Base-by-base conservation (phyloP, 768 basidiomycete genomes). In the Lentinula edodes region DNA sequence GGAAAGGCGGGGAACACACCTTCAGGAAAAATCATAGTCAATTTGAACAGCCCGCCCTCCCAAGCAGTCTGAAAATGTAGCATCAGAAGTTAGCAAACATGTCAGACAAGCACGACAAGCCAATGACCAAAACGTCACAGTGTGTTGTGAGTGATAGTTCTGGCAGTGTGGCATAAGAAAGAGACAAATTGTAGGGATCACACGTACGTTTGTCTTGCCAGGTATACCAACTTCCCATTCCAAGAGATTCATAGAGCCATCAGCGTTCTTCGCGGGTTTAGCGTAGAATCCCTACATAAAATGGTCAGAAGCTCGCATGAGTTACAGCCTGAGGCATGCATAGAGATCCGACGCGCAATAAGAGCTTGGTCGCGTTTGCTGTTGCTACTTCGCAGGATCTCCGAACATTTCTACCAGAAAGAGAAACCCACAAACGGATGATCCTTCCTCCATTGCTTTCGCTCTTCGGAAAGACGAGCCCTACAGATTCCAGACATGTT, bases 151-250 rank as follows among this genome's bases (percentile, higher is more conserved):
- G 20, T 20, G 35, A 51, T 10, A 39, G 20, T 43, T 61, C 61
- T 56, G 53, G 48, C 42, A 61, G 48, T 39, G 32, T 35, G 45
- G 45, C 34, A 59, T 59, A 59, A 59, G 43, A 66, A 60, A 16
- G 23, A 59, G 59, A 43, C 52, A 54, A 52, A n/a, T 38, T 36
- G 20, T 43, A 52, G 32, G 20, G 32, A 51, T 3, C n/a, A 15
- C 12, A 83, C 91, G 75, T 74, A 97, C 97, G 62, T 81, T 81
- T 53, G 81, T 65, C 76, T 97, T 98, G 34, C 97, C 97, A 16
- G 97, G 97, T 67, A 99, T 98, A 23, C 97, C 97, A 2, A 97
- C 95, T 72, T 98, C 97, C 97, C 97, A 99, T 72, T 93, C 88
- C 85, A 98, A 86, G 52, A 99, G 80, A 74, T 98, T 95, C 87